Evolutionary conservation across 768 basidiomycete species (phyloP).

Genomic region (Piloderma croceum): DNA sequence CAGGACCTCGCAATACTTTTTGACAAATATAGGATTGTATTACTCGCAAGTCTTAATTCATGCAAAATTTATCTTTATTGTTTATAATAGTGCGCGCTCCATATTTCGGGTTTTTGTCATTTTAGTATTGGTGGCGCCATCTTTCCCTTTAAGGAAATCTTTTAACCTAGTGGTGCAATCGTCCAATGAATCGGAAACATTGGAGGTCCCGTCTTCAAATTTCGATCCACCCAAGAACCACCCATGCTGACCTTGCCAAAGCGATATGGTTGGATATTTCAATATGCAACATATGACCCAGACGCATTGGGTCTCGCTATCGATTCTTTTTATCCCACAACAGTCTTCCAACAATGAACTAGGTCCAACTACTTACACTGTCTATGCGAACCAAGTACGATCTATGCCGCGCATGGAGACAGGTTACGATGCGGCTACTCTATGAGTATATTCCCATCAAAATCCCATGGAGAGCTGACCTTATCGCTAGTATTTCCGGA

Average conservation of each 20-base stretch:
- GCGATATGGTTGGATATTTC: slow-evolving; percentile 55
- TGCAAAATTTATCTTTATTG: no score
- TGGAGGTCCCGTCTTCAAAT: no score
- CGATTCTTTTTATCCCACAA: slow-evolving; percentile 41
- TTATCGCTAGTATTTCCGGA: slow-evolving; percentile 30
- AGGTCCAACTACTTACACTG: slow-evolving; percentile 41
- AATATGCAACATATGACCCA: slow-evolving; percentile 47
- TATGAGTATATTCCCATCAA: slow-evolving; percentile 43
- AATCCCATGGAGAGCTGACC: slow-evolving; percentile 37
- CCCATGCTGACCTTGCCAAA: slow-evolving; percentile 31
- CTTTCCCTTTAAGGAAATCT: no score
- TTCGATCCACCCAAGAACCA: no score
- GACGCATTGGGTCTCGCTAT: slow-evolving; percentile 36
- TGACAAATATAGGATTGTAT: no score
- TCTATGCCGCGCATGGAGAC: slow-evolving; percentile 43
- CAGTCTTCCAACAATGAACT: slow-evolving; percentile 38
- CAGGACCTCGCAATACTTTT: no score
- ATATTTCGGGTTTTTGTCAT: no score
- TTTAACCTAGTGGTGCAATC: no score
- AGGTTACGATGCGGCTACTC: slow-evolving; percentile 35
- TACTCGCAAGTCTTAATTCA: no score
- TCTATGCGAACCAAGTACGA: slow-evolving; percentile 47
- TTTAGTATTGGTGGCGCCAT: no score
- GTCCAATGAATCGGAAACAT: no score
- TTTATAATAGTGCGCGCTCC: no score